A percentile compares a stretch with the other conserved stretches of the same genome.
These are phyloP conservation scores for Pseudogymnoascus destructans DNA, from an alignment of 2,329 filamentous ascomycete species.

Conservation along the genomic window DNA sequence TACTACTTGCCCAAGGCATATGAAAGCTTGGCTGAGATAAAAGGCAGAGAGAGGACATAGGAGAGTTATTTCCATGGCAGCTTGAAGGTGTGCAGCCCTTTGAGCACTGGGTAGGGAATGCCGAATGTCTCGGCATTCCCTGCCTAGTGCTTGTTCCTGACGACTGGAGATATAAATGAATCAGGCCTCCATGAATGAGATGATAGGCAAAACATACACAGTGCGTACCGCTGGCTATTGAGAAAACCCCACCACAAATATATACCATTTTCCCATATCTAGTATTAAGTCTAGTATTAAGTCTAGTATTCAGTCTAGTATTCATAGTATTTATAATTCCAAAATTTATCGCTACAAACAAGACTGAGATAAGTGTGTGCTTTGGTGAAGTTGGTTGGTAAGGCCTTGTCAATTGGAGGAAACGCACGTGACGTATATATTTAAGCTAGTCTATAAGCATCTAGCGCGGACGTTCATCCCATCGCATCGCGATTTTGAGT, in stretches of 20 bases:
- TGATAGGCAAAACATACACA: background rate
- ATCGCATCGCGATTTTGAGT: constrained; percentile 10
- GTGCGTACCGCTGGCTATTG: too few species aligned
- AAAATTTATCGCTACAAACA: background rate
- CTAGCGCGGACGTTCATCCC: background rate
- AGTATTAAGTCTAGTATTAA: too few species aligned
- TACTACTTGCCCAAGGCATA: background rate
- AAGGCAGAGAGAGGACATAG: background rate
- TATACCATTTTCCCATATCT: background rate
- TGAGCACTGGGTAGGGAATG: too few species aligned
- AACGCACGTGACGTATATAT: background rate
- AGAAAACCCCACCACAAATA: background rate
- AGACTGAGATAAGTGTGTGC: background rate
- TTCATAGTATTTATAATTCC: background rate
- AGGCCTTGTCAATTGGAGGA: background rate
- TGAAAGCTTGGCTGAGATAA: background rate
- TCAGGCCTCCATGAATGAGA: background rate
- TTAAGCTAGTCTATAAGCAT: background rate
- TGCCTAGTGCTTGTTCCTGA: background rate
- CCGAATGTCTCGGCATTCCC: background rate
- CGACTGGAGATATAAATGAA: background rate
- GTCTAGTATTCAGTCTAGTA: too few species aligned
- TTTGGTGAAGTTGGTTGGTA: background rate
- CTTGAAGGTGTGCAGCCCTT: too few species aligned
- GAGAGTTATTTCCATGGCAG: background rate